Conservation (phyloP, 495 filamentous ascomycete genomes). For the Trichodelitschia bisporula region DNA sequence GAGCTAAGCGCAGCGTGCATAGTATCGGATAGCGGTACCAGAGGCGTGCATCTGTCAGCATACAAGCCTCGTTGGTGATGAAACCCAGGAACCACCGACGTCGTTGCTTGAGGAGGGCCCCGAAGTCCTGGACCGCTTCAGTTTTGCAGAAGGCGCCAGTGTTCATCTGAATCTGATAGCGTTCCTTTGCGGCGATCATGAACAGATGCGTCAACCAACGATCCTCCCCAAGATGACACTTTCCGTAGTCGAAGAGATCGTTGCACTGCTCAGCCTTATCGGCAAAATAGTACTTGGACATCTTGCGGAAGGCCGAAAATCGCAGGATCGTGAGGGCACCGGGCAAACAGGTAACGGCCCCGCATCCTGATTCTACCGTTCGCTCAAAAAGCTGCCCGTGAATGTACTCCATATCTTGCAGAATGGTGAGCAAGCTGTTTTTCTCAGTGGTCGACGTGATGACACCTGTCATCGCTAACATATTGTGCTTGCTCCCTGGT, state of each 20-base stretch:
- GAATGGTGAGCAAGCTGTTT: slow-evolving; percentile 67
- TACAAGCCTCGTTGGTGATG: slow-evolving; percentile 95
- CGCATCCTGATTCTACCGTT: slow-evolving; percentile 87
- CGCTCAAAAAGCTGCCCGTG: slow-evolving; percentile 95
- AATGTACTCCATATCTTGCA: slow-evolving; percentile 97
- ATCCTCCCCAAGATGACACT: slow-evolving; percentile 89
- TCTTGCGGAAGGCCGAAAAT: slow-evolving; percentile 86
- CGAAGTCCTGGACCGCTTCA: slow-evolving; percentile 77
- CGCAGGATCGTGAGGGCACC: slow-evolving; percentile 86
- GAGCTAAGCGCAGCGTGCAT: slow-evolving; percentile 74
- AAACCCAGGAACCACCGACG: slow-evolving; percentile 94
- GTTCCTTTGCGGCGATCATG: slow-evolving; percentile 88
- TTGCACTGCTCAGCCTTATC: slow-evolving; percentile 93
- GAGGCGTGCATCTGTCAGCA: slow-evolving; percentile 82
- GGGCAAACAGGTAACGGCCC: slow-evolving; percentile 83
- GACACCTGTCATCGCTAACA: slow-evolving; percentile 96
- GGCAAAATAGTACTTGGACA: slow-evolving; percentile 98
- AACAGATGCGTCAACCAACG: slow-evolving; percentile 95
- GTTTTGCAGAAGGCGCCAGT: slow-evolving; percentile 97
- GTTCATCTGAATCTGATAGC: slow-evolving; percentile 93
- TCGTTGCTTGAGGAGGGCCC: slow-evolving; percentile 76
- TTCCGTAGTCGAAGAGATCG: slow-evolving; percentile 90
- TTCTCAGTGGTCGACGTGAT: slow-evolving; percentile 88
- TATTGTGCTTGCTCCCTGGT: slow-evolving; percentile 74
- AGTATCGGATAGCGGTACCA: slow-evolving; percentile 84